Percentiles rank a stretch among this genome's conserved stretches.
Evolutionary conservation across 306 rosid species (phyloP).

Genomic region (Boehmeria nivea): DNA sequence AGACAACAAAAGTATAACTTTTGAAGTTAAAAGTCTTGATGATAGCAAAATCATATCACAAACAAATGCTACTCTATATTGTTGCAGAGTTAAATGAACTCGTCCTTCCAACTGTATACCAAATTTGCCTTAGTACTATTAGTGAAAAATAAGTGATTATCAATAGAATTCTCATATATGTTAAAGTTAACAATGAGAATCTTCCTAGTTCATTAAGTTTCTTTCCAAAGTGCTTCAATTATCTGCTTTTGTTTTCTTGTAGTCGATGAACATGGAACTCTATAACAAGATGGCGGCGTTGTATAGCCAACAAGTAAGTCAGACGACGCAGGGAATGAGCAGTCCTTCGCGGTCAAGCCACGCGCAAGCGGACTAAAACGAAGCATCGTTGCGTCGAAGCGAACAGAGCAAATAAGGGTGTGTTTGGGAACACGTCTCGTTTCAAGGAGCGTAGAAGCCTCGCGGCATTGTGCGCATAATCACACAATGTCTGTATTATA

Average conservation of each 20-base stretch:
- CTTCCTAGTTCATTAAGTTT: too few relatives aligned
- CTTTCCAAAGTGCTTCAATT: too few relatives aligned
- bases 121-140: too few relatives aligned
- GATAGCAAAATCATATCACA: too few relatives aligned
- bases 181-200: too few relatives aligned
- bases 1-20: too few relatives aligned
- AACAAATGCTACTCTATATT: too few relatives aligned
- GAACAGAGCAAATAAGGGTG: neutral
- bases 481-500: neutral
- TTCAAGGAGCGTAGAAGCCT: neutral
- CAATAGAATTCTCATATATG: too few relatives aligned
- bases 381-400: neutral
- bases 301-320: constrained; percentile 34
- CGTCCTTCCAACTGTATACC: too few relatives aligned
- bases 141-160: too few relatives aligned
- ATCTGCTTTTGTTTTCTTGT: constrained; percentile 21
- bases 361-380: constrained; percentile 14
- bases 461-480: neutral
- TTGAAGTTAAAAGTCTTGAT: too few relatives aligned
- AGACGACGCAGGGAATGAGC: constrained; percentile 21
- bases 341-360: constrained; percentile 20
- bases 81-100: too few relatives aligned
- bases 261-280: constrained; percentile 47
- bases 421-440: neutral
- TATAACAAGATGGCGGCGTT: constrained; percentile 46